Conservation (phyloP, 768 basidiomycete species). For the Russula emetica region DNA sequence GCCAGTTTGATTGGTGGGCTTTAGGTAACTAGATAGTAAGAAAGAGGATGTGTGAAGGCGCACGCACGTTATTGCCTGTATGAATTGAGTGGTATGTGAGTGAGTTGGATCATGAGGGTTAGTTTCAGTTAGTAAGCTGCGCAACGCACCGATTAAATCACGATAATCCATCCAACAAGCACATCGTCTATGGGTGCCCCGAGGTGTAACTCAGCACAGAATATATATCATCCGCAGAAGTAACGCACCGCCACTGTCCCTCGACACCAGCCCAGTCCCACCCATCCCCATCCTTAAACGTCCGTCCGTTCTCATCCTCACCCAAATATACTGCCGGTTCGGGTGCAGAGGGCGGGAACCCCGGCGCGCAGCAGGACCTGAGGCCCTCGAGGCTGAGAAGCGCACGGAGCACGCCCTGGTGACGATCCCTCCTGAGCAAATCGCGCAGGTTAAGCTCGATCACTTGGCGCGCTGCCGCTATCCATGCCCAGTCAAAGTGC, state of each 20-base stretch:
- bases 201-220: not conserved
- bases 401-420: constrained; percentile 30
- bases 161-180: constrained; percentile 59
- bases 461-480: constrained; percentile 47
- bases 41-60: not conserved
- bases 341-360: constrained; percentile 10
- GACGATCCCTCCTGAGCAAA: constrained; percentile 30
- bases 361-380: constrained; percentile 31
- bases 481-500: constrained; percentile 47
- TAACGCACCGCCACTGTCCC: constrained; percentile 50
- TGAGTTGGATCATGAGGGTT: not conserved
- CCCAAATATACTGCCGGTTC: not conserved
- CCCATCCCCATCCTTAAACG: constrained; percentile 35
- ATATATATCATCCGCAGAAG: not conserved
- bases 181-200: constrained; percentile 40
- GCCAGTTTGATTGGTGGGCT: not conserved
- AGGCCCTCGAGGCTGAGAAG: constrained; percentile 33
- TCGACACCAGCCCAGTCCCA: constrained; percentile 60
- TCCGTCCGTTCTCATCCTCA: not conserved
- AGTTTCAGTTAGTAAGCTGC: not conserved
- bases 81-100: too few species aligned
- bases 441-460: constrained; percentile 51
- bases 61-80: constrained; percentile 43
- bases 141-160: constrained; percentile 46
- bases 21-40: not conserved